phyloP scores from a whole-genome alignment of 2,329 filamentous ascomycete species.

The Ophiostoma himal-ulmi region DNA sequence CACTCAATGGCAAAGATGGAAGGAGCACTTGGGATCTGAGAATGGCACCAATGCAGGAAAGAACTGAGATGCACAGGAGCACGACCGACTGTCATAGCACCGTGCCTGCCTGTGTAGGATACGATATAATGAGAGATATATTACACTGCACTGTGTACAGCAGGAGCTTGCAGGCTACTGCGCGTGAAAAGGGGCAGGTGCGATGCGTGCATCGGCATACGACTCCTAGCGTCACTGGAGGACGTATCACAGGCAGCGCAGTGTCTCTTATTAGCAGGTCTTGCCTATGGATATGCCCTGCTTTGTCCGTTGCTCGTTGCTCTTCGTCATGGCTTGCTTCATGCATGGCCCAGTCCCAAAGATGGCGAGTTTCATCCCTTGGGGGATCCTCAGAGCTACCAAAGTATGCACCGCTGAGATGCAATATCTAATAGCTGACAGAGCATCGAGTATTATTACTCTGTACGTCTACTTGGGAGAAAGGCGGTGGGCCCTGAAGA shows the following conservation, averaged over 20 bases:
- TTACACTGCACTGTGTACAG: neutral
- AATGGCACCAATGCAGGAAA: neutral
- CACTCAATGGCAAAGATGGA: neutral
- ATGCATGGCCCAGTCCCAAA: constrained; percentile 5
- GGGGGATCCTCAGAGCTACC: neutral
- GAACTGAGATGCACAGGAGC: neutral
- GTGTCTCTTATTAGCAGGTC: neutral
- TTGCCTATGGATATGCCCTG: neutral
- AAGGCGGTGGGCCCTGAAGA: constrained; percentile 1
- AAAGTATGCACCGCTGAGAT: neutral
- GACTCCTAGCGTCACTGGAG: neutral
- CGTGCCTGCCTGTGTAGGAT: neutral
- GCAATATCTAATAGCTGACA: neutral
- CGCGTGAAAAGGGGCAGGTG: constrained; percentile 19
- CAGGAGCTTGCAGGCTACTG: constrained; percentile 17
- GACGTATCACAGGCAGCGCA: neutral
- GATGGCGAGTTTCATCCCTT: constrained; percentile 23
- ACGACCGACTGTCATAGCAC: constrained; percentile 1
- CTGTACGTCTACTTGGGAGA: neutral
- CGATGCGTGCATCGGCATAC: constrained; percentile 16
- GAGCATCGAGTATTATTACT: neutral
- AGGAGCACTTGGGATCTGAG: neutral
- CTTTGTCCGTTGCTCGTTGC: neutral
- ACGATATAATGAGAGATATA: neutral
- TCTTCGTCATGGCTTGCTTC: constrained; percentile 8